Evolutionary conservation across 2,329 filamentous ascomycete genomes (phyloP).

Genomic region (Cladosporium sp.): DNA sequence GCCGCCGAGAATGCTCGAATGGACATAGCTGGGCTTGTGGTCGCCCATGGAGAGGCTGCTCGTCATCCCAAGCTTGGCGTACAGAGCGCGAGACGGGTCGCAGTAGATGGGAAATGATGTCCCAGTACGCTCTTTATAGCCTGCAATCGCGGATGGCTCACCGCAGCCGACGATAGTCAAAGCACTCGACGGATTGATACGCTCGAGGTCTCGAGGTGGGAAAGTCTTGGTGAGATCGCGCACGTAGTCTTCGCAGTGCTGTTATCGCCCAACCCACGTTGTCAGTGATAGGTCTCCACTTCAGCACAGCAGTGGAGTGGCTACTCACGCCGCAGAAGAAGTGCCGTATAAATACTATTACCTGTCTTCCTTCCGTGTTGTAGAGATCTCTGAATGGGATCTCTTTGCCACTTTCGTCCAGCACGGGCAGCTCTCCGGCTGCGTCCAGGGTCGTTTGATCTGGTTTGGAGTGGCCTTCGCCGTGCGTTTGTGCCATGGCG

Average conservation of each 20-base stretch:
- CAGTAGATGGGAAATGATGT: slow-evolving; percentile 31
- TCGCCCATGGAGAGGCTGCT: slow-evolving; percentile 21
- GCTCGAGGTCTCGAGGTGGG: slow-evolving; percentile 18
- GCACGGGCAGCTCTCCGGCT: slow-evolving; percentile 22
- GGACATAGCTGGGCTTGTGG: slow-evolving; percentile 27
- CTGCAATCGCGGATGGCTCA: slow-evolving; percentile 25
- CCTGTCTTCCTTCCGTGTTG: slow-evolving; percentile 20
- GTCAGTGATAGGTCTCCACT: neutral
- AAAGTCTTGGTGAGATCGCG: slow-evolving; percentile 25
- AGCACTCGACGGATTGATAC: slow-evolving; percentile 22
- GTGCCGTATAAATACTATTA: slow-evolving; percentile 38
- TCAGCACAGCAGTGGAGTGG: neutral
- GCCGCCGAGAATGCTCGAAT: slow-evolving; percentile 20
- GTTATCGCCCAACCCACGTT: slow-evolving; percentile 8
- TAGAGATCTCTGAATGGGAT: slow-evolving; percentile 26
- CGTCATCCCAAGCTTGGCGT: slow-evolving; percentile 30
- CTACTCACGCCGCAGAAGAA: slow-evolving; percentile 37
- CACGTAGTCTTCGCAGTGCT: slow-evolving; percentile 34
- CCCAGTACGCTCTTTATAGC: slow-evolving; percentile 28
- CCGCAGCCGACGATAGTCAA: slow-evolving; percentile 35
- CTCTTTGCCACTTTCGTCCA: slow-evolving; percentile 25
- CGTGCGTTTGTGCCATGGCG: slow-evolving; percentile 3
- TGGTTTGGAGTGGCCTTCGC: slow-evolving; percentile 3
- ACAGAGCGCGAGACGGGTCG: slow-evolving; percentile 29
- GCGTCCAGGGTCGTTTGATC: slow-evolving; percentile 16